Conservation (phyloP, 2,329 filamentous ascomycete species). For the Cadophora malorum region DNA sequence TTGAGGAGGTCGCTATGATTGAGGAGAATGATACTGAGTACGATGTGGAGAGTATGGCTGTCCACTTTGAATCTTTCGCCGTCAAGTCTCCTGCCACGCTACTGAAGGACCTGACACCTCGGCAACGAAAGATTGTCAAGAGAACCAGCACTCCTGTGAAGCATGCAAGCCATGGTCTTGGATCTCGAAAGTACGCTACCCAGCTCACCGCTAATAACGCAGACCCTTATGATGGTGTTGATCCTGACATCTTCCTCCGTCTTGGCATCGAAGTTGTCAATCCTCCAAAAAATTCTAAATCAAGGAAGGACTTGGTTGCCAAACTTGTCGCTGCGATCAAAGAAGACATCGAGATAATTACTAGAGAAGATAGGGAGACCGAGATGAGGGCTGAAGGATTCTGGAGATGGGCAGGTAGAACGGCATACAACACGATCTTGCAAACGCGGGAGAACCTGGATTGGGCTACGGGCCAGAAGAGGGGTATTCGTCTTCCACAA, state of each 20-base stretch:
- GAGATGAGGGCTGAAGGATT: slow-evolving; percentile 42
- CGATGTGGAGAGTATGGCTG: slow-evolving; percentile 14
- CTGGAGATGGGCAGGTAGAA: slow-evolving; percentile 44
- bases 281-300: slow-evolving; percentile 34
- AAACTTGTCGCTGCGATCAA: slow-evolving; percentile 40
- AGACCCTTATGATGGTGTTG: slow-evolving; percentile 36
- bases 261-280: slow-evolving; percentile 39
- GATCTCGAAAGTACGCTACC: slow-evolving; percentile 34
- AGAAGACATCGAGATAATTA: slow-evolving; percentile 41
- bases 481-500: slow-evolving; percentile 11
- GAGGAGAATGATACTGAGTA: slow-evolving; percentile 19
- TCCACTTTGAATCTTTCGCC: slow-evolving; percentile 17
- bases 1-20: slow-evolving; percentile 6
- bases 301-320: slow-evolving; percentile 38
- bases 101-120: slow-evolving; percentile 36
- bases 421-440: slow-evolving; percentile 35
- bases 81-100: slow-evolving; percentile 28
- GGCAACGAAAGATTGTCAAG: slow-evolving; percentile 38
- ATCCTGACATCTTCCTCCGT: slow-evolving; percentile 41
- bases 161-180: slow-evolving; percentile 30
- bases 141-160: slow-evolving; percentile 32
- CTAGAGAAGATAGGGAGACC: slow-evolving; percentile 39
- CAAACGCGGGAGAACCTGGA: slow-evolving; percentile 37
- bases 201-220: slow-evolving; percentile 14
- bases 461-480: slow-evolving; percentile 44